These are phyloP conservation scores for Stemphylium vesicarium DNA, from an alignment of 2,329 filamentous ascomycete genomes.

Conservation along the genomic window DNA sequence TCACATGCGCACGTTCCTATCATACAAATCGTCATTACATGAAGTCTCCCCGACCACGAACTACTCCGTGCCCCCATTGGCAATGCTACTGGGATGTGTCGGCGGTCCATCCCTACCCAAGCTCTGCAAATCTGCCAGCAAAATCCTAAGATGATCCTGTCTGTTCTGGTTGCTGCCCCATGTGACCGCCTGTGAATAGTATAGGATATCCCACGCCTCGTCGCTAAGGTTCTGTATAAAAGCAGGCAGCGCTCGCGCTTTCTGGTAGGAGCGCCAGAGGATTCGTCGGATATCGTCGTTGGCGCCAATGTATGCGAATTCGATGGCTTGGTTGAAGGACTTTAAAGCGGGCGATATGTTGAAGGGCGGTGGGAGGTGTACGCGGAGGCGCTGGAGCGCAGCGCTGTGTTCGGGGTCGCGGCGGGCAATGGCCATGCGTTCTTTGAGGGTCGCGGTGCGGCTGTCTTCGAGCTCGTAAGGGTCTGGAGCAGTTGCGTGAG, in stretches of 20 bases:
- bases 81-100: slow-evolving; percentile 38
- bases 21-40: slow-evolving; percentile 4
- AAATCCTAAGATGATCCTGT: slow-evolving; percentile 33
- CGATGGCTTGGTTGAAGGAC: slow-evolving; percentile 45
- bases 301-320: slow-evolving; percentile 44
- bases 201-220: slow-evolving; percentile 49
- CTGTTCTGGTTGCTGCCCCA: slow-evolving; percentile 45
- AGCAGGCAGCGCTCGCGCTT: slow-evolving; percentile 40
- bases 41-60: background rate
- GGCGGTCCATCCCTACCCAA: slow-evolving; percentile 45
- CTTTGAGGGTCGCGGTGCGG: slow-evolving; percentile 30
- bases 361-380: slow-evolving; percentile 40
- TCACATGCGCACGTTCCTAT: slow-evolving; percentile 5
- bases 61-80: slow-evolving; percentile 9
- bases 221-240: slow-evolving; percentile 42
- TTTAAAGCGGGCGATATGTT: slow-evolving; percentile 41
- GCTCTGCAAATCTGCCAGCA: slow-evolving; percentile 39
- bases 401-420: slow-evolving; percentile 39
- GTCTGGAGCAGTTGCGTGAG: slow-evolving; percentile 36
- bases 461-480: slow-evolving; percentile 33
- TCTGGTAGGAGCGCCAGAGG: slow-evolving; percentile 45
- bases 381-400: slow-evolving; percentile 34
- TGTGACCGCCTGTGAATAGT: slow-evolving; percentile 47
- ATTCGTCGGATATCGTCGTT: slow-evolving; percentile 46
- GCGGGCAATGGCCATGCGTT: slow-evolving; percentile 35